Evolutionary conservation across 306 rosid species (phyloP), one percentile per base, ranked within the genome.

Genomic region (Vigna radiata): DNA sequence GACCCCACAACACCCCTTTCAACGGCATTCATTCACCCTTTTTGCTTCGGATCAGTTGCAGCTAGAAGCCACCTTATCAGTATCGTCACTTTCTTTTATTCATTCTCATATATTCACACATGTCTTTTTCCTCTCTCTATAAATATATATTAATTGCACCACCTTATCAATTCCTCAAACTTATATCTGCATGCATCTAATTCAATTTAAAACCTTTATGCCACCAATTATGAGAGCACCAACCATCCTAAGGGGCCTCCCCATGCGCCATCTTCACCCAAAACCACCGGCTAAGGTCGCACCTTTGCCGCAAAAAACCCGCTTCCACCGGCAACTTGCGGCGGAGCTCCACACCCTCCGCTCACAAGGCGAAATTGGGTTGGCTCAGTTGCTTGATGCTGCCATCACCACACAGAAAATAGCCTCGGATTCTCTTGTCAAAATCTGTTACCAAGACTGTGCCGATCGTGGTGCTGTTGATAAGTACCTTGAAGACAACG

Each of bases 381-480:
- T 86, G 75, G 36, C 31, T 68, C 86, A 50, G 17, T 73, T 73
- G 8, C 83, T 87, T 77, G 85, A 87, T 74, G 79, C 83, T 55
- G 56, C 86, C 64, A 77, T 84, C 77, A 68, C 77, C 44, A 77
- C 86, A 19, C 90, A 87, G 44, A 87, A 84, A 67, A 68, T 69
- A 49, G 77, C 86, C 39, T 48, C 85, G n/a, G 68, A 70, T 49
- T 76, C 78, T 4, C 62, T 87, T 13, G 37, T 12, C 55, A 76
- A 79, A 2, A 3, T 77, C 44, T 46, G 75, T 56, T 5, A 23
- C 37, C 76, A 17, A 48, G 81, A 53, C 37, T 72, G 17, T 44
- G 29, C 13, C 5, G 81, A 87, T 6, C 74, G 55, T 5, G 62
- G 4, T 4, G 19, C 21, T 64, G 67, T 84, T 31, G 88, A 87